Conservation (phyloP, 2,329 filamentous ascomycete species). For the Pestalotiopsis sp. region DNA sequence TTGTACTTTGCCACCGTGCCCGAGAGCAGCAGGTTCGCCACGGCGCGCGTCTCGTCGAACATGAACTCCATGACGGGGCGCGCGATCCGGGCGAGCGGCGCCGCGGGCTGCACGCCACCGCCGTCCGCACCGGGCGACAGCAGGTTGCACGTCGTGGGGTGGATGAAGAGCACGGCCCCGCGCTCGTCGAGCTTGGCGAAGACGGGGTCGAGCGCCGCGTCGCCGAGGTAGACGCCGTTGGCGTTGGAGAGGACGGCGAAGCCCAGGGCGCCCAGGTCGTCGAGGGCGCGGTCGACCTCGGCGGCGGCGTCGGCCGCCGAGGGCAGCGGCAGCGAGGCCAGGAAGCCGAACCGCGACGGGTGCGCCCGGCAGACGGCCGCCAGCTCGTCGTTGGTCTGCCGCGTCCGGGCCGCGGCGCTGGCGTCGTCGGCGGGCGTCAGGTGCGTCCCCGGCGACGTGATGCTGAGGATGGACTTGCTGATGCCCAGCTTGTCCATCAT, state of each 20-base stretch:
- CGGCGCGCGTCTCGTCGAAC: conserved; percentile 52
- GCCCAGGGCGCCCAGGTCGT: conserved; percentile 36
- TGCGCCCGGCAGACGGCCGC: conserved; percentile 30
- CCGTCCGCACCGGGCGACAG: conserved; percentile 23
- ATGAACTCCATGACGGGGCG: conserved; percentile 49
- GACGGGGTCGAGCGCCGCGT: conserved; percentile 37
- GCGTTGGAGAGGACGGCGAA: conserved; percentile 45
- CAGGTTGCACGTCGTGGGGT: conserved; percentile 37
- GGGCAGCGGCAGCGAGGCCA: conserved; percentile 39
- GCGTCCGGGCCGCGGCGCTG: conserved; percentile 26
- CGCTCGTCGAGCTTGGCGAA: conserved; percentile 41
- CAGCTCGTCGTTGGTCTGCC: conserved; percentile 32
- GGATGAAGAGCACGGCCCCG: conserved; percentile 44
- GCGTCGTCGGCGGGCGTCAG: conserved; percentile 37
- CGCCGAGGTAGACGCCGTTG: conserved; percentile 43
- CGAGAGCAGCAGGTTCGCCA: conserved; percentile 49
- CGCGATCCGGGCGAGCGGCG: conserved; percentile 31
- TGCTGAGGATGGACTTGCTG: conserved; percentile 53
- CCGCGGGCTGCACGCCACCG: conserved; percentile 15
- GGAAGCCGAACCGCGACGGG: conserved; percentile 40
- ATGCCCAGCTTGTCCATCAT: conserved; percentile 54
- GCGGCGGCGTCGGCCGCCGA: conserved; percentile 29
- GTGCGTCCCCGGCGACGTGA: conserved; percentile 55
- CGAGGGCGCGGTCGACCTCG: conserved; percentile 40
- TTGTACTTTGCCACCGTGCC: conserved; percentile 48